Base-by-base conservation (phyloP, 306 rosid genomes). In the Oxytropis ochrocephala region DNA sequence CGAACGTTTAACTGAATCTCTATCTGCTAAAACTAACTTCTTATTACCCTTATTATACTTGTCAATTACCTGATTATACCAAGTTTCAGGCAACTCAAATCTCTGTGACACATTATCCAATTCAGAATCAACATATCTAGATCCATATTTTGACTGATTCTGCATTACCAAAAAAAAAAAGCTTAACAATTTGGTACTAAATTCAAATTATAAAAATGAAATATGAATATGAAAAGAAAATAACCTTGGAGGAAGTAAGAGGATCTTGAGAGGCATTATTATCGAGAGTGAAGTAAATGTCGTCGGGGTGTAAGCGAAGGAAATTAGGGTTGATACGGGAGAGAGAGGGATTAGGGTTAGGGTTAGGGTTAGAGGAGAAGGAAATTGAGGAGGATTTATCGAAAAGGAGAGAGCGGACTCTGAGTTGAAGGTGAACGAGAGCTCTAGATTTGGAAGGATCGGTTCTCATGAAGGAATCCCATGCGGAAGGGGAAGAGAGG, bases 401-500 rank as follows among this genome's bases (percentile, higher is more conserved):
- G 82, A 90, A 94, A 60, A 94, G 87, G 61, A 94, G 98, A 0
- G 98, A 97, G 11, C 98, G 94, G 32, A 82, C 98, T 39, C 97
- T 68, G 75, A 94, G 94, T 35, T 90, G 98, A 42, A 94, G 96
- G 6, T 78, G 87, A 71, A 88, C 71, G 76, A 82, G 95, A 60
- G 87, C 83, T 80, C 87, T 84, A 73, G 97, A 79, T 75, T 87
- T 87, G 75, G 96, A 76, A 32, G 81, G 82, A 75, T 87, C 86
- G 67, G 75, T 42, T 46, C 83, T 54, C 85, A 94, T 79, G 81
- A 93, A 93, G 10, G 96, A 74, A 14, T 93, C 87, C 98, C 98
- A 93, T 0, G 91, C 35, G 33, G 98, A 73, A 50, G 92, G 87
- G 2, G 97, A 90, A 55, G 75, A 63, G 65, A 93, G 96, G 70